These are phyloP conservation scores for Dipodascus geniculatus DNA, from an alignment of 805 yeast genomes.

Conservation along the genomic window DNA sequence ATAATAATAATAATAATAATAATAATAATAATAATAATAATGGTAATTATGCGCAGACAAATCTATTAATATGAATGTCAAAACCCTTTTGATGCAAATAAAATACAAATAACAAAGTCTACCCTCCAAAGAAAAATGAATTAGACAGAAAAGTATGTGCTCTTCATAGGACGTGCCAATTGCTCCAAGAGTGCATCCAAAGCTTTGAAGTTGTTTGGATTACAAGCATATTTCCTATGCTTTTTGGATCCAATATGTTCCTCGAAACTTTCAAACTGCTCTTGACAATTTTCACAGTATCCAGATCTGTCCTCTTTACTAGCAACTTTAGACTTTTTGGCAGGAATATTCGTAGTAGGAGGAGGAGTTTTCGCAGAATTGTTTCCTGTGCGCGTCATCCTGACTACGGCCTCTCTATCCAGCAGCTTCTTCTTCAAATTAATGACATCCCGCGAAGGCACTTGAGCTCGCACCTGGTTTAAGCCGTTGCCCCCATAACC, in stretches of 20 bases:
- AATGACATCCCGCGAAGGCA: slow-evolving; percentile 30
- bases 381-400: neutral
- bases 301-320: slow-evolving; percentile 7
- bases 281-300: slow-evolving; percentile 9
- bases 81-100: no score
- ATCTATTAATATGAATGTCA: no score
- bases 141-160: neutral
- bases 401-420: neutral
- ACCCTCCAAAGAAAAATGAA: no score
- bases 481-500: slow-evolving; percentile 18
- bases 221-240: slow-evolving; percentile 7
- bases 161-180: slow-evolving; percentile 1
- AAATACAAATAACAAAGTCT: no score
- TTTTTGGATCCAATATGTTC: slow-evolving; percentile 7
- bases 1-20: no score
- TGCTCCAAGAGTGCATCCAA: slow-evolving; percentile 6
- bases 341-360: neutral
- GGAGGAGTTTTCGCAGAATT: neutral
- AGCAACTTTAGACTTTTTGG: neutral
- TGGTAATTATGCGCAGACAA: neutral
- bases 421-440: slow-evolving; percentile 31
- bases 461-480: slow-evolving; percentile 21
- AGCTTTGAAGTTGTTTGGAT: slow-evolving; percentile 6
- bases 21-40: no score
- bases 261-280: slow-evolving; percentile 7